Percentiles rank a stretch among this genome's conserved stretches.
These are phyloP conservation scores for Micractinium sp. DNA, from an alignment of 139 green algal species.

Conservation along the genomic window DNA sequence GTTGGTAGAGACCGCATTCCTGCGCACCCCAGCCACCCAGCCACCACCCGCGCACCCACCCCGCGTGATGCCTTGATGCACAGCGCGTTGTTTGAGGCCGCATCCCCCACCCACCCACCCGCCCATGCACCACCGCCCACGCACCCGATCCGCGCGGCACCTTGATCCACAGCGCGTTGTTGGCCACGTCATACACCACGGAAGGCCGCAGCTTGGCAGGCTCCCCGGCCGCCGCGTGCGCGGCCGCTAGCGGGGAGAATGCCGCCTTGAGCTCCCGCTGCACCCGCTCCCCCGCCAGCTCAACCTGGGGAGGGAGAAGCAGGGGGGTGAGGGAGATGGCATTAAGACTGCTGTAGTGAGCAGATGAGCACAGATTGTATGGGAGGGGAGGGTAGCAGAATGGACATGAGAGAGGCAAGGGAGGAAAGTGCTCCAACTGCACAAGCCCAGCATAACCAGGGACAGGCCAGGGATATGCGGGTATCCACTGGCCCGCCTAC, in stretches of 20 bases:
- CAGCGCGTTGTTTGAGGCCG: background rate
- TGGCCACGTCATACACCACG: slow-evolving; percentile 36
- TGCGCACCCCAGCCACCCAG: no score
- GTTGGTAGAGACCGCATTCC: background rate
- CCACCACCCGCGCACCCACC: no score
- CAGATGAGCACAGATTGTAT: background rate
- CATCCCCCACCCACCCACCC: background rate
- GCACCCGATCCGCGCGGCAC: slow-evolving; percentile 20
- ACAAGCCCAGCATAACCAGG: no score
- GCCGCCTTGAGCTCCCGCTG: slow-evolving; percentile 10
- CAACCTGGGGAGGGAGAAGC: background rate
- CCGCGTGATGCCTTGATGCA: background rate
- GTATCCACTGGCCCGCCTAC: no score
- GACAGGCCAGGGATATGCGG: background rate
- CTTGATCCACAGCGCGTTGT: slow-evolving; percentile 63
- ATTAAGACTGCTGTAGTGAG: no score
- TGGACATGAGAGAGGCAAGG: no score
- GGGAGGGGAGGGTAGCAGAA: no score
- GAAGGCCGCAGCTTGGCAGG: slow-evolving; percentile 3
- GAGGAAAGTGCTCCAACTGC: no score
- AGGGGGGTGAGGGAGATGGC: background rate
- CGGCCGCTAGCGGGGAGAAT: background rate
- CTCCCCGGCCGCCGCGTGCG: background rate
- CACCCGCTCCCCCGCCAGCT: background rate
- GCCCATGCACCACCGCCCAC: background rate